Percentiles rank a stretch among this genome's conserved stretches.
Evolutionary conservation across 768 basidiomycete species (phyloP).

Genomic region (Auriscalpium orientale): DNA sequence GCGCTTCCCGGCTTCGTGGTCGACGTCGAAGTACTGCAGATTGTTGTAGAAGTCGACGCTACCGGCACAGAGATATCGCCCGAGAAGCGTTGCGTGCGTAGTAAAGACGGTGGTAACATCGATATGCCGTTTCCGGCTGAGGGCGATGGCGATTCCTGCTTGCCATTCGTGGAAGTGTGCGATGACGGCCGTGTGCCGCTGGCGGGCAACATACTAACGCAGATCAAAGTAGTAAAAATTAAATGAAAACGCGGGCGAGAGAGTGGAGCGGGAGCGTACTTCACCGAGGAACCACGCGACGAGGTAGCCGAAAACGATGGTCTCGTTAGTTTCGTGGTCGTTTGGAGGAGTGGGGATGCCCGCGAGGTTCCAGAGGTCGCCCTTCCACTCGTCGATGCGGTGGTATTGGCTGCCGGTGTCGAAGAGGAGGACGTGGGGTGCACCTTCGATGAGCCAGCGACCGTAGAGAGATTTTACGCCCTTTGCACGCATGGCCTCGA

Average conservation of each 20-base stretch:
- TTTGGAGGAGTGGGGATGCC: slow-evolving; percentile 96
- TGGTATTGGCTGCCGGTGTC: slow-evolving; percentile 86
- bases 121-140: slow-evolving; percentile 93
- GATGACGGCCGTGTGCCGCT: slow-evolving; percentile 79
- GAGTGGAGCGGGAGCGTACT: slow-evolving; percentile 37
- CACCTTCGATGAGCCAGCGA: slow-evolving; percentile 97
- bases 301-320: slow-evolving; percentile 95
- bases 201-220: slow-evolving; percentile 67
- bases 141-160: slow-evolving; percentile 89
- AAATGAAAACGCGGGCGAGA: background rate
- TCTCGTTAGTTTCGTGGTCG: slow-evolving; percentile 97
- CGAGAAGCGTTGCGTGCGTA: slow-evolving; percentile 96
- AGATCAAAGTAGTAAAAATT: background rate
- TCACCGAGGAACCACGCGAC: slow-evolving; percentile 99
- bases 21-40: slow-evolving; percentile 97
- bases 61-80: slow-evolving; percentile 97
- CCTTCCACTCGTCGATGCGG: slow-evolving; percentile 96
- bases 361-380: slow-evolving; percentile 95
- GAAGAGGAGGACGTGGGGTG: slow-evolving; percentile 90
- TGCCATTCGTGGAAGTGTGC: slow-evolving; percentile 99
- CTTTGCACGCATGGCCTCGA: slow-evolving; percentile 78
- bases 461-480: slow-evolving; percentile 95
- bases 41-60: slow-evolving; percentile 99
- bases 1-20: slow-evolving; percentile 97
- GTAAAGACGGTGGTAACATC: slow-evolving; percentile 99